Conservation (phyloP, 108 stramenopile genomes). For the Hondaea fermentalgiana region DNA sequence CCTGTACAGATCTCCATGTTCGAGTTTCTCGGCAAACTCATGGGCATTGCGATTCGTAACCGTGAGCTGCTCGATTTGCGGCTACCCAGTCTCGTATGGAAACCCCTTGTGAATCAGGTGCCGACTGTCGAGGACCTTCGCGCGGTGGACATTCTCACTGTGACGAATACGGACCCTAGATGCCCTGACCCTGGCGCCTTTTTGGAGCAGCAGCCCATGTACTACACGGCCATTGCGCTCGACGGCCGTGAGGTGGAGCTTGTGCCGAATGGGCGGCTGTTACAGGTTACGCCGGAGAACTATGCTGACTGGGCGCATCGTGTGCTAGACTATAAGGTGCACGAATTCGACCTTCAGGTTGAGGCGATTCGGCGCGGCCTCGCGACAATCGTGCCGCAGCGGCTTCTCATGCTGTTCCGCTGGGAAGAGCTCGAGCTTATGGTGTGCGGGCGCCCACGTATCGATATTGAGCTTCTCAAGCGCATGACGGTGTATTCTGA, state of each 20-base stretch:
- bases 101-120: conserved; percentile 36
- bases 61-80: conserved; percentile 28
- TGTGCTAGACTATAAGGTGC: neutral
- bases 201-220: neutral
- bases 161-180: conserved; percentile 18
- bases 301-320: conserved; percentile 19
- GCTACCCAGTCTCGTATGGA: conserved; percentile 38
- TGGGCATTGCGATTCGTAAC: conserved; percentile 48
- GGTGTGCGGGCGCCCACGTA: conserved; percentile 44
- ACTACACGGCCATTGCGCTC: neutral
- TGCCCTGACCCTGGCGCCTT: neutral
- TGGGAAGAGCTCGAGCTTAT: conserved; percentile 46
- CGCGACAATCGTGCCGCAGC: conserved; percentile 30
- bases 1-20: conserved; percentile 42
- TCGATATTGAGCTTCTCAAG: conserved; percentile 46
- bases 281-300: conserved; percentile 42
- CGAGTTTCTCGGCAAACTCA: conserved; percentile 53
- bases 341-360: conserved; percentile 42
- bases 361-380: conserved; percentile 42
- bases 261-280: conserved; percentile 31
- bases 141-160: conserved; percentile 34
- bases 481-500: conserved; percentile 40
- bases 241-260: conserved; percentile 47
- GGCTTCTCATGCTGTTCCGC: conserved; percentile 46
- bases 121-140: conserved; percentile 38